Evolutionary conservation across 1,139 yeast genomes (phyloP).

Genomic region (Lodderomyces oxycetoniae): DNA sequence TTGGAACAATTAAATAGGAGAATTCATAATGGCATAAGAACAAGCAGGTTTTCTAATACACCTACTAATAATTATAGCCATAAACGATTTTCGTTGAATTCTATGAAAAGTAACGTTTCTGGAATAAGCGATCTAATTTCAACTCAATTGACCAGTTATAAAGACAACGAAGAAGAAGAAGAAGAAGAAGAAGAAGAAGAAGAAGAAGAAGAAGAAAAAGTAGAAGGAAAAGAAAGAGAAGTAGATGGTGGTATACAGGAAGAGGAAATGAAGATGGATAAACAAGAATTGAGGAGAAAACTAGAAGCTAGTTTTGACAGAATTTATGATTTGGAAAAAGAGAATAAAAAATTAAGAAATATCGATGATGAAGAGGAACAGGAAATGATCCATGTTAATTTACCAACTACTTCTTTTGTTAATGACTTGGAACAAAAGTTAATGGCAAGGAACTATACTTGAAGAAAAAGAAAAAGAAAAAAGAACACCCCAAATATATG

Average conservation of each 20-base stretch:
- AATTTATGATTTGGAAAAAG: slow-evolving; percentile 33
- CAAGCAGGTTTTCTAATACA: background rate
- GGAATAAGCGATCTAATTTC: slow-evolving; percentile 40
- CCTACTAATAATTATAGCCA: background rate
- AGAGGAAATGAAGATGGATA: slow-evolving; percentile 17
- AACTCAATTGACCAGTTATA: slow-evolving; percentile 36
- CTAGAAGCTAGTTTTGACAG: slow-evolving; percentile 40
- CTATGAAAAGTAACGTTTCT: slow-evolving; percentile 39
- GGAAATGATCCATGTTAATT: background rate
- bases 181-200: background rate
- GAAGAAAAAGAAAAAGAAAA: background rate
- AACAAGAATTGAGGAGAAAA: slow-evolving; percentile 31
- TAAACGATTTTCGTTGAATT: slow-evolving; percentile 36
- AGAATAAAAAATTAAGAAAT: slow-evolving; percentile 19
- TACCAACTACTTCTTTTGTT: slow-evolving; percentile 13
- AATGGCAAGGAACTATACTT: slow-evolving; percentile 3
- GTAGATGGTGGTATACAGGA: slow-evolving; percentile 2
- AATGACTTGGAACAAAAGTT: slow-evolving; percentile 20
- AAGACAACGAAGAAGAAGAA: slow-evolving; percentile 27
- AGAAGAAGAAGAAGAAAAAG: background rate
- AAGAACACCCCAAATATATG: background rate
- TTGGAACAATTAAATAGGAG: slow-evolving; percentile 23
- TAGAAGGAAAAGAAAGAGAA: background rate
- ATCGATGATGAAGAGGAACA: slow-evolving; percentile 3
- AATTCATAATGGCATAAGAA: slow-evolving; percentile 9